phyloP scores from a whole-genome alignment of 176 grass and related monocot species.

The Phragmites australis region DNA sequence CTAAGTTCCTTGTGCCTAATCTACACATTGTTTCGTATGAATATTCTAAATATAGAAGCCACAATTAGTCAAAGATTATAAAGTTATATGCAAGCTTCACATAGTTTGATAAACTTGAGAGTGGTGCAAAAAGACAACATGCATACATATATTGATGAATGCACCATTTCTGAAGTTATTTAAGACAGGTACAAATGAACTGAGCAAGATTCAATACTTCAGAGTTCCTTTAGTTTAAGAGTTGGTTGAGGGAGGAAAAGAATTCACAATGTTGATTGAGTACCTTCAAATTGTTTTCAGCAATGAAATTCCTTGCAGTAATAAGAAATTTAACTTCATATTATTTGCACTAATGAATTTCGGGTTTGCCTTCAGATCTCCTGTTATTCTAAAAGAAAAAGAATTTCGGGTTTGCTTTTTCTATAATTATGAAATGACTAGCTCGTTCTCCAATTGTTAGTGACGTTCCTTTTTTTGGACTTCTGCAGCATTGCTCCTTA shows the following conservation, averaged over 20 bases:
- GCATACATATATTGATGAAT: neutral
- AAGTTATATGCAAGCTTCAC: neutral
- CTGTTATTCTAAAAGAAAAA: too few relatives aligned
- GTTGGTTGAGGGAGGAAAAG: conserved; percentile 19
- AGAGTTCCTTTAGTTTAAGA: conserved; percentile 16
- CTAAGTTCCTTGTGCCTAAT: conserved; percentile 14
- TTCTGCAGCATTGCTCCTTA: conserved; percentile 79
- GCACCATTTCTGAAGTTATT: conserved; percentile 16
- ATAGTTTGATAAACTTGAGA: conserved; percentile 19
- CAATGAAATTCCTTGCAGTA: neutral
- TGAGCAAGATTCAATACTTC: neutral
- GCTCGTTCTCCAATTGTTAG: conserved; percentile 2
- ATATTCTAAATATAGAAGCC: conserved; percentile 14
- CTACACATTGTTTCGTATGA: conserved; percentile 7
- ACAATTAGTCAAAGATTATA: conserved; percentile 14
- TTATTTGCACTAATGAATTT: conserved; percentile 12
- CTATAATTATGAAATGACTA: neutral
- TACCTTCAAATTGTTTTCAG: conserved; percentile 24
- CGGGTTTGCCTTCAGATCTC: too few relatives aligned
- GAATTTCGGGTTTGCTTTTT: conserved; percentile 1
- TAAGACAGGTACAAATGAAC: neutral
- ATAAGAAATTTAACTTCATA: conserved; percentile 27
- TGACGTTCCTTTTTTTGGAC: conserved; percentile 36
- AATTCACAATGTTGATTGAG: conserved; percentile 11
- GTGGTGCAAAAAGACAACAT: neutral